phyloP scores from a whole-genome alignment of 208 protist genomes.

The Wallacemonas sp. region DNA sequence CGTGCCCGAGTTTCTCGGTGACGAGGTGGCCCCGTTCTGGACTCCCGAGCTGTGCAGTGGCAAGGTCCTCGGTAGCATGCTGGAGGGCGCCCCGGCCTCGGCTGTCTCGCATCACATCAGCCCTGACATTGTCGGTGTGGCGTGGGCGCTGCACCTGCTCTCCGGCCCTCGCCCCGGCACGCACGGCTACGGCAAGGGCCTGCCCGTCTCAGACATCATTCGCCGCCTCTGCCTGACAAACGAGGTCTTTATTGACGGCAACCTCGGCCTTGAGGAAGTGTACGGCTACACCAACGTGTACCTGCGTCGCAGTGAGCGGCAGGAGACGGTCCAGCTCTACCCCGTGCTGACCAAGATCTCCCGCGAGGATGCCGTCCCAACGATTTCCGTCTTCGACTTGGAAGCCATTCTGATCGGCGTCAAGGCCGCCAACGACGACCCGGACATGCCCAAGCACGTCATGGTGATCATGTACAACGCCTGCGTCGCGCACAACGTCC shows the following conservation, averaged over 20 bases:
- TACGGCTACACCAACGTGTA: slow-evolving; percentile 82
- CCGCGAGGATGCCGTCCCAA: slow-evolving; percentile 85
- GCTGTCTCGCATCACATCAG: slow-evolving; percentile 77
- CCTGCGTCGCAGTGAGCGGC: slow-evolving; percentile 39
- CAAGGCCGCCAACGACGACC: slow-evolving; percentile 70
- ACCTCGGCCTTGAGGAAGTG: slow-evolving; percentile 78
- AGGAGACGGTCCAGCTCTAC: slow-evolving; percentile 62
- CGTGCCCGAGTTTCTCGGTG: slow-evolving; percentile 45
- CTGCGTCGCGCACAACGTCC: slow-evolving; percentile 85
- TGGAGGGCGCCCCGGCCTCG: slow-evolving; percentile 70
- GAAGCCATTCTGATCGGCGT: slow-evolving; percentile 83
- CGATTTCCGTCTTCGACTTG: slow-evolving; percentile 88
- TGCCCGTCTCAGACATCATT: slow-evolving; percentile 85
- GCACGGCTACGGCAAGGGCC: slow-evolving; percentile 80
- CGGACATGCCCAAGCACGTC: slow-evolving; percentile 68
- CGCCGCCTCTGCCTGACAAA: slow-evolving; percentile 69
- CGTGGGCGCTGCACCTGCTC: slow-evolving; percentile 89
- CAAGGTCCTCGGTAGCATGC: slow-evolving; percentile 78
- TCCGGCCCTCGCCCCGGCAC: slow-evolving; percentile 56
- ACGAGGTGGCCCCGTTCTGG: slow-evolving; percentile 79
- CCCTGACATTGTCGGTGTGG: slow-evolving; percentile 84
- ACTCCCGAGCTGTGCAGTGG: slow-evolving; percentile 84
- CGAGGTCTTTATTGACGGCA: slow-evolving; percentile 76
- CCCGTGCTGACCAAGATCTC: slow-evolving; percentile 87
- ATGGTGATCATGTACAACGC: slow-evolving; percentile 92